These are phyloP conservation scores for Lathyrus sativus DNA, from an alignment of 306 rosid genomes.

Conservation along the genomic window DNA sequence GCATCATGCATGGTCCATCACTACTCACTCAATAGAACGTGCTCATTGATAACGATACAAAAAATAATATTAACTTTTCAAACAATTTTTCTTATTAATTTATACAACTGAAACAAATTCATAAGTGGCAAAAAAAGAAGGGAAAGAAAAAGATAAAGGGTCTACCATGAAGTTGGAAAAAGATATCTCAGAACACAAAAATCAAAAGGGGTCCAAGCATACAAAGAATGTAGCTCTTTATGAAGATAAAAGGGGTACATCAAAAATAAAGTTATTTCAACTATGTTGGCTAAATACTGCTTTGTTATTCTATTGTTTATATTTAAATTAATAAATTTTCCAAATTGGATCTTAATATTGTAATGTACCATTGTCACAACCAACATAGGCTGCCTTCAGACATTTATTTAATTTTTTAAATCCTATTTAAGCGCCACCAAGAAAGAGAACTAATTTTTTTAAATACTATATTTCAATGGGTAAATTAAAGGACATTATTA, in stretches of 20 bases:
- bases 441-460: too few relatives aligned
- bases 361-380: too few relatives aligned
- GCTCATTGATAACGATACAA: neutral
- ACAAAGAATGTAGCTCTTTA: constrained; percentile 42
- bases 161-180: constrained; percentile 49
- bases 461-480: too few relatives aligned
- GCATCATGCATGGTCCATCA: constrained; percentile 42
- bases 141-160: constrained; percentile 39
- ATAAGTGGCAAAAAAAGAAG: neutral
- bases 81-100: neutral
- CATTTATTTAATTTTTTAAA: too few relatives aligned
- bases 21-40: constrained; percentile 19
- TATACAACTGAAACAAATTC: constrained; percentile 10
- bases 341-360: constrained; percentile 16
- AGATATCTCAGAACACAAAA: constrained; percentile 37
- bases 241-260: constrained; percentile 46
- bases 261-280: constrained; percentile 41
- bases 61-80: neutral
- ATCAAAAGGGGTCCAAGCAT: constrained; percentile 47
- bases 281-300: constrained; percentile 31
- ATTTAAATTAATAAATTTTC: constrained; percentile 1
- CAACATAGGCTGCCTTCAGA: too few relatives aligned
- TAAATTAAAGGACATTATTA: too few relatives aligned
- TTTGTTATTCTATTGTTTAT: constrained; percentile 22
- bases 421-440: too few relatives aligned